phyloP scores from a whole-genome alignment of 768 basidiomycete genomes.

The Kwoniella mangroviensis region DNA sequence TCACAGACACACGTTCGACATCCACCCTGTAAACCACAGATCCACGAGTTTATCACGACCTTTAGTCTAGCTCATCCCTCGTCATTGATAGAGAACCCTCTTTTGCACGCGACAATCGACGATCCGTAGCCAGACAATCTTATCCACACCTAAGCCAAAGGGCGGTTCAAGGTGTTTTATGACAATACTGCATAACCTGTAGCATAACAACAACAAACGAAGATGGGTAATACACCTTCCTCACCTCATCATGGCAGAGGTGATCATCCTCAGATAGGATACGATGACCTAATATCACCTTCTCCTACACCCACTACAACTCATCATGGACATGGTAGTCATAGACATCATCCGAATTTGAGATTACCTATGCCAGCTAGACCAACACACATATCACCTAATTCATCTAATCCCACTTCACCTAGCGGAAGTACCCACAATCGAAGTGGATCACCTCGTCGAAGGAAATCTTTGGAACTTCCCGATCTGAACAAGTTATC shows the following conservation, averaged over 20 bases:
- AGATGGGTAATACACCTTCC: slow-evolving; percentile 45
- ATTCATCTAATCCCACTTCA: slow-evolving; percentile 50
- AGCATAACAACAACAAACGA: slow-evolving; percentile 2
- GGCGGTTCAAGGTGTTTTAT: no score
- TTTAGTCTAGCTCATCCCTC: not conserved
- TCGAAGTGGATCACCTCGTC: slow-evolving; percentile 42
- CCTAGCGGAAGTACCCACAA: slow-evolving; percentile 29
- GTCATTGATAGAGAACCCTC: slow-evolving; percentile 2
- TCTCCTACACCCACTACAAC: slow-evolving; percentile 9
- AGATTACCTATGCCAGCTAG: slow-evolving; percentile 48
- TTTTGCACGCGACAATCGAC: slow-evolving; percentile 12
- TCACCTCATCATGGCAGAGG: not conserved
- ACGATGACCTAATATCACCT: slow-evolving; percentile 9
- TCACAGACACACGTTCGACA: not conserved
- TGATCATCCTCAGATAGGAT: not conserved
- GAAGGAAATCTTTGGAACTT: slow-evolving; percentile 56
- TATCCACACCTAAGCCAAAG: not conserved
- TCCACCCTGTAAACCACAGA: not conserved
- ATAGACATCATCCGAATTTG: slow-evolving; percentile 34
- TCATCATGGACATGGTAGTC: slow-evolving; percentile 5
- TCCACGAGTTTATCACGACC: slow-evolving; percentile 10
- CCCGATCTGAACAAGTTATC: slow-evolving; percentile 56
- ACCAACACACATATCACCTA: slow-evolving; percentile 44
- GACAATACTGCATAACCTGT: no score
- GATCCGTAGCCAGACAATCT: not conserved